phyloP scores from a whole-genome alignment of 1,139 yeast species.

The Pichia sp. region DNA sequence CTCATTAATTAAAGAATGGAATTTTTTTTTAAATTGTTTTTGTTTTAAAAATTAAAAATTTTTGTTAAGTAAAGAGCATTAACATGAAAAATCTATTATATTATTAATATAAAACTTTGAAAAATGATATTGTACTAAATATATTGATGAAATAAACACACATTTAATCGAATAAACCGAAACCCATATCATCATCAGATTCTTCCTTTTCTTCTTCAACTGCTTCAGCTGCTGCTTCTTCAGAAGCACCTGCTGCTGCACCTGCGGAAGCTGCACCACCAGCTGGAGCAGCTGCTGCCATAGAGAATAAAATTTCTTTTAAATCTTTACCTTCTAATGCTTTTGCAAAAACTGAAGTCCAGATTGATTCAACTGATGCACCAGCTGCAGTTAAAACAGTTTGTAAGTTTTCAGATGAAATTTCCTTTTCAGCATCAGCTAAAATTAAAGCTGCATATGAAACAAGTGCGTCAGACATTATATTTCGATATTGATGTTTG shows the following conservation, averaged over 20 bases:
- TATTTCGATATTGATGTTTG: slow-evolving; percentile 10
- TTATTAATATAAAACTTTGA: no score
- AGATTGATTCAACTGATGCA: slow-evolving; percentile 77
- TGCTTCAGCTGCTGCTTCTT: slow-evolving; percentile 50
- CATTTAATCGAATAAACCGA: slow-evolving; percentile 59
- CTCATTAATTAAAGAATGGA: no score
- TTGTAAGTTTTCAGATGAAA: slow-evolving; percentile 87
- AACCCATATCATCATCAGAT: slow-evolving; percentile 83
- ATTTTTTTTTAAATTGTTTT: neutral
- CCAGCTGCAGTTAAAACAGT: slow-evolving; percentile 87
- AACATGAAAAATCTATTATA: no score
- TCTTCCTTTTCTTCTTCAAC: slow-evolving; percentile 48
- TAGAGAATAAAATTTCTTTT: slow-evolving; percentile 58
- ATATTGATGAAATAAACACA: no score
- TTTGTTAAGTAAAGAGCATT: slow-evolving; percentile 13
- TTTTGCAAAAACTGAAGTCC: slow-evolving; percentile 95
- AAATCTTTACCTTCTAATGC: slow-evolving; percentile 96
- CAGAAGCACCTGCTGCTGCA: slow-evolving; percentile 59
- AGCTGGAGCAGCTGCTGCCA: slow-evolving; percentile 58
- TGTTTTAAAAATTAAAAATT: no score
- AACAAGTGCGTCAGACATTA: slow-evolving; percentile 63
- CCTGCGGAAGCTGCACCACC: slow-evolving; percentile 53
- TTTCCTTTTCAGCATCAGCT: slow-evolving; percentile 95
- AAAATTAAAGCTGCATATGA: slow-evolving; percentile 95
- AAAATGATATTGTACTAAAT: no score